A percentile compares a stretch with the other conserved stretches of the same genome.
Evolutionary conservation across 2,329 filamentous ascomycete genomes (phyloP).

Genomic region (Pseudogymnoascus sp.): DNA sequence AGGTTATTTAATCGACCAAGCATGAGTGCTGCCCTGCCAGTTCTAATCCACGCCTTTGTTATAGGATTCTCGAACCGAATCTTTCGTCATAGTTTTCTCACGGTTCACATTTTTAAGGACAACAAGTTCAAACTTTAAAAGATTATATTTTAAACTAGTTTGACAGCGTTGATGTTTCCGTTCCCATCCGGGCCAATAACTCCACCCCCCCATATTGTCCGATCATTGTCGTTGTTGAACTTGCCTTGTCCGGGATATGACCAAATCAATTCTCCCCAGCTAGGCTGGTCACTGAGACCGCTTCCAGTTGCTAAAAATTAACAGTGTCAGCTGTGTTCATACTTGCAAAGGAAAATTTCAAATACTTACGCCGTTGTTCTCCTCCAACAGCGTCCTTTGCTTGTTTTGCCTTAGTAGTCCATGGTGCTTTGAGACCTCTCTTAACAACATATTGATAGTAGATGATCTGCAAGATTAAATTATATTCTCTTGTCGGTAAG

Average conservation of each 20-base stretch:
- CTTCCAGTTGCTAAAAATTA: constrained; percentile 12
- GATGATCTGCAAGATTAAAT: constrained; percentile 22
- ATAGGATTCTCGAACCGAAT: neutral
- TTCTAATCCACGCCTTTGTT: neutral
- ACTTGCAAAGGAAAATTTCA: neutral
- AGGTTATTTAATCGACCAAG: neutral
- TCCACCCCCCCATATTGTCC: constrained; percentile 25
- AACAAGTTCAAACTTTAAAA: neutral
- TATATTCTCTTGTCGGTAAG: constrained; percentile 8
- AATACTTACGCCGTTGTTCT: neutral
- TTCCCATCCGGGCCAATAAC: constrained; percentile 21
- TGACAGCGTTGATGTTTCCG: constrained; percentile 7
- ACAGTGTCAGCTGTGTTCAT: neutral
- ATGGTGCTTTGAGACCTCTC: constrained; percentile 18
- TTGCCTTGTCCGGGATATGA: constrained; percentile 21
- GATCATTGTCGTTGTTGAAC: constrained; percentile 21
- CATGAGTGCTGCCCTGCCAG: no score
- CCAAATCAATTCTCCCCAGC: constrained; percentile 32
- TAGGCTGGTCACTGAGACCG: constrained; percentile 22
- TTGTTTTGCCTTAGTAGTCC: constrained; percentile 20
- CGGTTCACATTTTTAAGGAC: neutral
- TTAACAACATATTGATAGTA: constrained; percentile 33
- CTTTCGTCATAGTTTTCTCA: neutral
- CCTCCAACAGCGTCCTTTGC: constrained; percentile 20
- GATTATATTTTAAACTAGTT: neutral